Evolutionary conservation across 108 stramenopile species (phyloP).

Genomic region (Nitzschia sp.): DNA sequence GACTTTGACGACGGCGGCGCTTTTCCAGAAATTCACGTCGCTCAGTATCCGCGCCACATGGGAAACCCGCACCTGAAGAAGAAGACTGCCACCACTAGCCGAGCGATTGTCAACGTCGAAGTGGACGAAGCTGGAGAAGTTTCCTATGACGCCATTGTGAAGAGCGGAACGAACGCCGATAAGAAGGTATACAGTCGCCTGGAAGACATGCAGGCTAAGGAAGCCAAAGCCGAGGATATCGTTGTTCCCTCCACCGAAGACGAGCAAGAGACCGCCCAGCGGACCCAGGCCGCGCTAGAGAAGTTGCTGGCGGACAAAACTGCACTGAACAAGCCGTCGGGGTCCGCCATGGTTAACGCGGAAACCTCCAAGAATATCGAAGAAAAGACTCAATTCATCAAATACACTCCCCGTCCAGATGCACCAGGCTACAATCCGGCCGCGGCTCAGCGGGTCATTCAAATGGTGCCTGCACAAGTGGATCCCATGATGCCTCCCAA

Average conservation of each 20-base stretch:
- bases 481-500: constrained; percentile 99
- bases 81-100: constrained; percentile 28
- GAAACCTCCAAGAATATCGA: constrained; percentile 72
- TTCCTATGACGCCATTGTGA: constrained; percentile 95
- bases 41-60: constrained; percentile 98
- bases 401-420: constrained; percentile 95
- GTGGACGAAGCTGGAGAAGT: constrained; percentile 88
- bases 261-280: constrained; percentile 77
- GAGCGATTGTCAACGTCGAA: constrained; percentile 87
- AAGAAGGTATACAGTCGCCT: constrained; percentile 86
- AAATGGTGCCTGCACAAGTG: constrained; percentile 95
- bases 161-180: constrained; percentile 88
- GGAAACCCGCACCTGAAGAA: constrained; percentile 83
- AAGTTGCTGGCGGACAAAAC: constrained; percentile 78
- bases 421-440: constrained; percentile 98
- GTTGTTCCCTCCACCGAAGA: constrained; percentile 91
- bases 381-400: constrained; percentile 90
- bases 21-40: constrained; percentile 98
- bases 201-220: constrained; percentile 79
- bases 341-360: constrained; percentile 73
- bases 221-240: constrained; percentile 72
- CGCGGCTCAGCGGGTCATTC: constrained; percentile 93
- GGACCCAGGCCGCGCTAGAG: constrained; percentile 89
- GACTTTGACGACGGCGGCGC: constrained; percentile 99
- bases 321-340: constrained; percentile 85